A percentile compares a stretch with the other conserved stretches of the same genome.
phyloP scores from a whole-genome alignment of 202 grass and related monocot species.

The Carex arenaria region DNA sequence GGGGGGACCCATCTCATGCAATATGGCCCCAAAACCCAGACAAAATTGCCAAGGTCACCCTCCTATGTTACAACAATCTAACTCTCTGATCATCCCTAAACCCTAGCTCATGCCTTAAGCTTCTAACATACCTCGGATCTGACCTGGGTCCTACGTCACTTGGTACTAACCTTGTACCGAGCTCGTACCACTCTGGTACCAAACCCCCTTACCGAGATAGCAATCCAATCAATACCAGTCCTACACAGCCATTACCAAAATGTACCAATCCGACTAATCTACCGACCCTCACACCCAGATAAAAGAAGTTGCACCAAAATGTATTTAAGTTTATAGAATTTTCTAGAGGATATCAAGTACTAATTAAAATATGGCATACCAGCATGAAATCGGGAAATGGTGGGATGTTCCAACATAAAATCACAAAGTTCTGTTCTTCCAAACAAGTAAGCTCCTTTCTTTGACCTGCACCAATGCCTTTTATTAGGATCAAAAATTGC shows the following conservation, averaged over 20 bases:
- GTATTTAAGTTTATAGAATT: not conserved
- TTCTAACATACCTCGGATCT: too few relatives aligned
- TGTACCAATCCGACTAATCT: not conserved
- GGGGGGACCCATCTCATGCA: too few relatives aligned
- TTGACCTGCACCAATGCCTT: conserved; percentile 42
- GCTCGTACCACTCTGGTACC: too few relatives aligned
- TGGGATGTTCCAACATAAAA: conserved; percentile 91
- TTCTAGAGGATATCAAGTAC: conserved; percentile 4
- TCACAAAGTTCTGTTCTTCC: conserved; percentile 84
- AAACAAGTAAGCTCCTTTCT: conserved; percentile 98
- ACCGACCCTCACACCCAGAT: not conserved
- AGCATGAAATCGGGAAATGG: conserved; percentile 82
- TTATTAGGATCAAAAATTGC: not conserved
- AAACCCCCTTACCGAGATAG: too few relatives aligned
- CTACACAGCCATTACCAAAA: not conserved
- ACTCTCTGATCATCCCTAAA: too few relatives aligned
- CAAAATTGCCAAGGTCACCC: too few relatives aligned
- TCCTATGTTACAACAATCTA: too few relatives aligned
- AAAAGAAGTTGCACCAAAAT: not conserved
- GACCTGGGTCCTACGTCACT: too few relatives aligned
- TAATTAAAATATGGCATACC: conserved; percentile 30
- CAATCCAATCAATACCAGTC: not conserved
- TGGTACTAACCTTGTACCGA: too few relatives aligned
- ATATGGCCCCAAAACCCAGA: too few relatives aligned
- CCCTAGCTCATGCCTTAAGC: too few relatives aligned